Conservation (phyloP, 2,329 filamentous ascomycete genomes). For the Colletotrichum endophyticum region DNA sequence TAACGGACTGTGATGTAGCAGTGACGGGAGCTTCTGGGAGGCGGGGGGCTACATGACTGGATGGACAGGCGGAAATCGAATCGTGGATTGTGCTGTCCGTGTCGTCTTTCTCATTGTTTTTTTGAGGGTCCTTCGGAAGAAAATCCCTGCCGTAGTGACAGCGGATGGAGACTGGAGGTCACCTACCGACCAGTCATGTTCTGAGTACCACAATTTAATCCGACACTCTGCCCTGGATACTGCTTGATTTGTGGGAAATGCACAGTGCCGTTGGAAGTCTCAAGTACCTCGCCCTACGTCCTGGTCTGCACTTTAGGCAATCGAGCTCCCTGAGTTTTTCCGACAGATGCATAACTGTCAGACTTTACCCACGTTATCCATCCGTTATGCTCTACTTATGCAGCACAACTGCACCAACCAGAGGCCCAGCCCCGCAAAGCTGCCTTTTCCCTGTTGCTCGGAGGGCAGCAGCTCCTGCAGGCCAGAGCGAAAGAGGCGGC, state of each 20-base stretch:
- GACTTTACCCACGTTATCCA: background rate
- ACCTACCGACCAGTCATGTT: background rate
- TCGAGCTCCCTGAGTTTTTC: background rate
- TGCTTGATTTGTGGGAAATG: background rate
- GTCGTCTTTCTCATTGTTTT: background rate
- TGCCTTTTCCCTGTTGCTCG: conserved; percentile 1
- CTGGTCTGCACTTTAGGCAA: background rate
- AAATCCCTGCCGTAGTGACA: background rate
- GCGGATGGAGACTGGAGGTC: background rate
- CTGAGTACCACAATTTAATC: background rate
- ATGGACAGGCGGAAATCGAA: background rate
- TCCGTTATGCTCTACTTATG: background rate
- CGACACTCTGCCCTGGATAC: background rate
- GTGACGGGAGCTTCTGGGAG: background rate
- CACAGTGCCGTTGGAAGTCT: background rate
- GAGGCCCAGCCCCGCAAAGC: conserved; percentile 7
- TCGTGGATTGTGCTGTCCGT: background rate
- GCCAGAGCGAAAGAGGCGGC: conserved; percentile 12
- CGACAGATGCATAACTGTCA: background rate
- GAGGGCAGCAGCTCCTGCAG: conserved; percentile 13
- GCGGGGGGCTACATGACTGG: background rate
- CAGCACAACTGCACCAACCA: background rate
- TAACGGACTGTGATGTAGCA: background rate
- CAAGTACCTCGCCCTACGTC: background rate
- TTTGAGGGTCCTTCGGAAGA: background rate